Conservation (phyloP, 345 rosid genomes). For the Streptanthus diversifolius region DNA sequence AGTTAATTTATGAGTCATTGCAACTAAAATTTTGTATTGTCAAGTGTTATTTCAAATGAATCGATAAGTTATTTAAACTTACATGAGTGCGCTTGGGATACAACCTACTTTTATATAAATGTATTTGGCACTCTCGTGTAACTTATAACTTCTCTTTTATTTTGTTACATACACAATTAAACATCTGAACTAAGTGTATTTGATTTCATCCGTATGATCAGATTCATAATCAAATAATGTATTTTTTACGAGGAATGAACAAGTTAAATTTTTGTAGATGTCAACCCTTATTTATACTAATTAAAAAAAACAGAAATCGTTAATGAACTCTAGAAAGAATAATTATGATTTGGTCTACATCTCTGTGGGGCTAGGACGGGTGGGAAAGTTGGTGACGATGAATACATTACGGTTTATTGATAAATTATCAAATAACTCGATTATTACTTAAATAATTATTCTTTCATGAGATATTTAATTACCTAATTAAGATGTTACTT, state of each 20-base stretch:
- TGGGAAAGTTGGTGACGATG: slow-evolving; percentile 39
- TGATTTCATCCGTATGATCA: background rate
- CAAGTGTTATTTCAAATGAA: background rate
- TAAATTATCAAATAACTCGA: slow-evolving; percentile 12
- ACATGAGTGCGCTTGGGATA: background rate
- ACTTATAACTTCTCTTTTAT: too few species aligned
- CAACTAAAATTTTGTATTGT: background rate
- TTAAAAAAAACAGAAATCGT: slow-evolving; percentile 12
- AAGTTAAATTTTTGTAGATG: slow-evolving; percentile 18
- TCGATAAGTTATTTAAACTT: background rate
- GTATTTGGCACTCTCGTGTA: too few species aligned
- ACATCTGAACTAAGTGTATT: background rate
- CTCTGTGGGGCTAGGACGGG: slow-evolving; percentile 28
- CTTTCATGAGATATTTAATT: background rate
- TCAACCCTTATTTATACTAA: slow-evolving; percentile 29
- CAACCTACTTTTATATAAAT: too few species aligned
- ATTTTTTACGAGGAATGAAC: background rate
- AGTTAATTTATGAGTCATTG: background rate
- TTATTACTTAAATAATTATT: slow-evolving; percentile 6
- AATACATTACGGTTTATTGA: slow-evolving; percentile 21
- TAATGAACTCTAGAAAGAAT: slow-evolving; percentile 26
- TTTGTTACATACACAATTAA: background rate
- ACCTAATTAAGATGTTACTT: background rate
- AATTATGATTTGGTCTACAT: slow-evolving; percentile 34
- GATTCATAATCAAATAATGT: slow-evolving; percentile 4